phyloP scores from a whole-genome alignment of 441 rosid genomes.

The Adansonia grandidieri region DNA sequence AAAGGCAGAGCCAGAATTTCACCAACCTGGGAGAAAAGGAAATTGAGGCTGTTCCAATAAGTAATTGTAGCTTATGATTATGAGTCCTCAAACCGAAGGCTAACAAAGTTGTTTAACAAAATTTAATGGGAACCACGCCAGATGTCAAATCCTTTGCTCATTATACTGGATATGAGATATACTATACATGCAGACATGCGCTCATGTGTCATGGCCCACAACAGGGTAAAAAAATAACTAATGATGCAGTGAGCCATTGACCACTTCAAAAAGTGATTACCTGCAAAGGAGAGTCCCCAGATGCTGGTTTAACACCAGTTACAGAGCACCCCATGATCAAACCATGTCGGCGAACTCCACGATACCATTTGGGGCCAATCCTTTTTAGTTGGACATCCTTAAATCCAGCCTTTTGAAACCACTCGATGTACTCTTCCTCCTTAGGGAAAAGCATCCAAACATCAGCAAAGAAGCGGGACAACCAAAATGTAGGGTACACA shows the following conservation, averaged over 20 bases:
- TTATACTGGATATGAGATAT: neutral
- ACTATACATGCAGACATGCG: neutral
- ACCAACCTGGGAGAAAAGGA: slow-evolving; percentile 7
- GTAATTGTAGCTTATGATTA: neutral
- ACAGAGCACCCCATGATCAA: slow-evolving; percentile 98
- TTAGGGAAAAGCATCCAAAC: slow-evolving; percentile 98
- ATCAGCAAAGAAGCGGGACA: slow-evolving; percentile 96
- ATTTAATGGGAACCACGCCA: neutral
- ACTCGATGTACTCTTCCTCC: slow-evolving; percentile 97
- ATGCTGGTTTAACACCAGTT: slow-evolving; percentile 87
- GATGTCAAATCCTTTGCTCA: neutral
- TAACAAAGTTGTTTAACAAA: neutral
- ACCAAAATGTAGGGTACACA: slow-evolving; percentile 91
- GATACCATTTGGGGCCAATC: slow-evolving; percentile 99
- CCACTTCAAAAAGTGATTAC: slow-evolving; percentile 40
- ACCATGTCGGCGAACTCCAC: slow-evolving; percentile 94
- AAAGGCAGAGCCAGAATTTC: neutral
- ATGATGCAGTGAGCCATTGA: neutral
- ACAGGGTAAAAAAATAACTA: neutral
- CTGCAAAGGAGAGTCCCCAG: slow-evolving; percentile 97
- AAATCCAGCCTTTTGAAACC: slow-evolving; percentile 92
- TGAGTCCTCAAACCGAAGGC: neutral
- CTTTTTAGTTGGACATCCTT: slow-evolving; percentile 86
- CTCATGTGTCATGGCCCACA: neutral
- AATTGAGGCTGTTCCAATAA: neutral